Percentiles rank a stretch among this genome's conserved stretches.
These are phyloP conservation scores for Salvia splendens DNA, from an alignment of 257 asterid genomes.

Conservation along the genomic window DNA sequence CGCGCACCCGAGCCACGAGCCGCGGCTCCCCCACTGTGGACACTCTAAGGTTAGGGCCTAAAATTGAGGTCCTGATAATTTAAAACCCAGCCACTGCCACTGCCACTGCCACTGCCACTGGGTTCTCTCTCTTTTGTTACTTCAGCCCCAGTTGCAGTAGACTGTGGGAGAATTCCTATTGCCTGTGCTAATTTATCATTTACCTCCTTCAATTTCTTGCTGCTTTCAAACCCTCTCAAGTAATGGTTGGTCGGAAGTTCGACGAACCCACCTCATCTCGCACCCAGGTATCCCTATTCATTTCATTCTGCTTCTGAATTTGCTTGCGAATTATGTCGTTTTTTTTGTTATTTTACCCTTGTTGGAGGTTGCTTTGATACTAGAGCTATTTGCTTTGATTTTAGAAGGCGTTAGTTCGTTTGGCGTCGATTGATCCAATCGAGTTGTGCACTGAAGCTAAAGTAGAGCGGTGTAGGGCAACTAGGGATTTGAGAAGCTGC, in stretches of 20 bases:
- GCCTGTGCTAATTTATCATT: neutral
- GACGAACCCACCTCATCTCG: conserved; percentile 43
- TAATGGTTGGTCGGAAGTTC: conserved; percentile 52
- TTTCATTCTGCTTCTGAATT: neutral
- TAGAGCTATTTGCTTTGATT: conserved; percentile 34
- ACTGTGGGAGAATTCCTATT: neutral
- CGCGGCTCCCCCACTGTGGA: too few relatives aligned
- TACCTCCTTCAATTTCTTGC: neutral
- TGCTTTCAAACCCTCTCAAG: conserved; percentile 7
- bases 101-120: too few relatives aligned
- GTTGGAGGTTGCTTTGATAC: conserved; percentile 26
- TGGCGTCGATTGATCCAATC: conserved; percentile 83
- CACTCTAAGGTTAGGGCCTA: too few relatives aligned
- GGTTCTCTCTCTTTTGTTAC: neutral
- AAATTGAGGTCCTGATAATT: neutral
- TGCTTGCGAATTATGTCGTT: conserved; percentile 3
- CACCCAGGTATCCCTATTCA: conserved; percentile 45
- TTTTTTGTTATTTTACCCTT: neutral
- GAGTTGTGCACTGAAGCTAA: conserved; percentile 92
- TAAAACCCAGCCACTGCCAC: neutral
- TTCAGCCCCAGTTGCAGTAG: conserved; percentile 18
- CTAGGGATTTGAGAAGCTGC: conserved; percentile 94
- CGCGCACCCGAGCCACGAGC: too few relatives aligned
- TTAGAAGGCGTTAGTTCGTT: conserved; percentile 65
- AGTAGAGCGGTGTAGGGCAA: conserved; percentile 88